Evolutionary conservation across 2,329 filamentous ascomycete genomes (phyloP).

Genomic region (Dothidotthia symphoricarpi): DNA sequence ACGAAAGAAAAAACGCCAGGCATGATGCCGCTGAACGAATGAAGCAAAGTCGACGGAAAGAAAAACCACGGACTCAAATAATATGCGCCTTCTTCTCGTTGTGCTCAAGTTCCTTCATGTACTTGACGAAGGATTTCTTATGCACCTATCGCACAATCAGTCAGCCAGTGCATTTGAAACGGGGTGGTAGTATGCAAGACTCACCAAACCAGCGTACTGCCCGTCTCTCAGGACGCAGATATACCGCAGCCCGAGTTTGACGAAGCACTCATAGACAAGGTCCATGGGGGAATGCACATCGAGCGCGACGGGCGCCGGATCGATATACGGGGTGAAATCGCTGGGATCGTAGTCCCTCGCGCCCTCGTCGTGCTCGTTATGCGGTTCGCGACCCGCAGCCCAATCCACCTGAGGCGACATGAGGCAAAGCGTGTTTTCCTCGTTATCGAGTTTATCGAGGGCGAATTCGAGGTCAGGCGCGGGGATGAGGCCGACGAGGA

Average conservation of each 20-base stretch:
- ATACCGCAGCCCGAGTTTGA: constrained; percentile 87
- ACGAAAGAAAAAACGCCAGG: no score
- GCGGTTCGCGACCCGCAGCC: constrained; percentile 41
- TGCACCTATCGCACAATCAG: constrained; percentile 75
- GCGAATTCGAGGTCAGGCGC: constrained; percentile 92
- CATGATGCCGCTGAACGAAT: no score
- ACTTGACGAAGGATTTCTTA: constrained; percentile 96
- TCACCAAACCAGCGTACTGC: constrained; percentile 81
- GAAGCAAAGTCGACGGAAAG: no score
- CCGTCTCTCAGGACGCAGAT: constrained; percentile 86
- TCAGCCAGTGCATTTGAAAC: no score
- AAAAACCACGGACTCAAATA: no score
- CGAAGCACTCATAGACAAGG: constrained; percentile 93
- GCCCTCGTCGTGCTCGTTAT: constrained; percentile 60
- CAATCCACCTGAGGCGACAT: constrained; percentile 67
- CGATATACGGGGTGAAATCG: constrained; percentile 88
- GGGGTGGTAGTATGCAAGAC: constrained; percentile 23
- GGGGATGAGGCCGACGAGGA: constrained; percentile 87
- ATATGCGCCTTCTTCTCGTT: constrained; percentile 23
- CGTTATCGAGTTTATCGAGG: constrained; percentile 77
- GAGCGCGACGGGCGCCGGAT: constrained; percentile 82
- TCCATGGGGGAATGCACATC: constrained; percentile 91
- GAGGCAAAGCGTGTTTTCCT: constrained; percentile 70
- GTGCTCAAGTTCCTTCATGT: constrained; percentile 79
- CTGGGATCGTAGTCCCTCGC: constrained; percentile 60